Percentiles rank a stretch among this genome's conserved stretches.
Evolutionary conservation across 768 basidiomycete genomes (phyloP).

Genomic region (Leccinum subtestaceum): DNA sequence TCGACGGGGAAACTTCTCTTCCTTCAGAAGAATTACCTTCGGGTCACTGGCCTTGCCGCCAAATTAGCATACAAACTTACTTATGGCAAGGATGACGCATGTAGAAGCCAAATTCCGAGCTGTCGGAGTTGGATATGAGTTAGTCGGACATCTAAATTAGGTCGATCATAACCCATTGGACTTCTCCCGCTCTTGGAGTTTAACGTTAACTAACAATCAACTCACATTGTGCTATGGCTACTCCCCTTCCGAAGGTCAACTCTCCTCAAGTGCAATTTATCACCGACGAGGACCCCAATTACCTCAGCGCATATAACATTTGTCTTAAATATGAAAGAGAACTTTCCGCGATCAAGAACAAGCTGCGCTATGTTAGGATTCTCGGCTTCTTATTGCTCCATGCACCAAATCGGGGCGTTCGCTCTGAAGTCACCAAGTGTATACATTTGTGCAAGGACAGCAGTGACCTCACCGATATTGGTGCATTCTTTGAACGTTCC

Average conservation of each 20-base stretch:
- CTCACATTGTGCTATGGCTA: no score
- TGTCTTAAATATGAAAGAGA: background rate
- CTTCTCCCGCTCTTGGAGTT: no score
- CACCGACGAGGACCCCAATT: background rate
- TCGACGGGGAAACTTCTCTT: no score
- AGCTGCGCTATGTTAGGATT: conserved; percentile 1
- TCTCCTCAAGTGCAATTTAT: conserved; percentile 1
- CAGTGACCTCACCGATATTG: background rate
- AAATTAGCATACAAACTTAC: no score
- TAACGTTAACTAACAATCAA: no score
- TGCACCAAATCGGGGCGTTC: conserved; percentile 1
- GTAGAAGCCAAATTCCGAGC: no score
- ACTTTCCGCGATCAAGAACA: background rate
- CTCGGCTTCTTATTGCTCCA: conserved; percentile 10
- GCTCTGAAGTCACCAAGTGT: conserved; percentile 1
- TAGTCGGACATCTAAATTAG: no score
- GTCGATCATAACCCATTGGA: no score
- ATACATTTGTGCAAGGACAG: background rate
- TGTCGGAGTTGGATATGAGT: no score
- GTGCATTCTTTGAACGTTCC: conserved; percentile 2
- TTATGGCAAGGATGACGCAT: no score
- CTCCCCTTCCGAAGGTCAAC: background rate
- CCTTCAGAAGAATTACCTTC: no score
- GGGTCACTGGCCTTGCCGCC: no score
- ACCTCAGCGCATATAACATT: background rate